These are phyloP conservation scores for Acorus gramineus DNA, from an alignment of 106 monocot genomes.

Conservation along the genomic window DNA sequence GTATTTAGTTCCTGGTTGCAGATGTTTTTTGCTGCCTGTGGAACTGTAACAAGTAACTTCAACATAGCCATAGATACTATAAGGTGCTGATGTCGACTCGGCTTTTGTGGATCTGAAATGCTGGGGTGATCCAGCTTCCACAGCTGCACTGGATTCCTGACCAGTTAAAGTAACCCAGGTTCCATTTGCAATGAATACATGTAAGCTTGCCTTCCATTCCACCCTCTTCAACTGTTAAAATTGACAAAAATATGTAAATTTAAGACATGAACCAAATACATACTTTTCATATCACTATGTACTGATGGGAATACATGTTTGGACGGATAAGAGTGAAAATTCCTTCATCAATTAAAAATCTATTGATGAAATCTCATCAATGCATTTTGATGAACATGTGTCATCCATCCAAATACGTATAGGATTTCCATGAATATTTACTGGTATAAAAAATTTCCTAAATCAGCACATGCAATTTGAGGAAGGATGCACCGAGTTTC, in stretches of 20 bases:
- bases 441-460: too few species aligned
- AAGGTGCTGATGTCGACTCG: conserved; percentile 50
- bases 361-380: too few species aligned
- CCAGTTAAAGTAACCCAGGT: conserved; percentile 95
- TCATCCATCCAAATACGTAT: too few species aligned
- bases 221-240: conserved; percentile 73
- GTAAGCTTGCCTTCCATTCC: conserved; percentile 87
- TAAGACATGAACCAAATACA: too few species aligned
- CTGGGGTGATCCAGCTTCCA: conserved; percentile 96
- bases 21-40: too few species aligned
- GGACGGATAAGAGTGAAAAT: not conserved
- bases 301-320: not conserved
- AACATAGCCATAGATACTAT: too few species aligned
- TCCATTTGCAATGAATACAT: conserved; percentile 64
- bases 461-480: too few species aligned
- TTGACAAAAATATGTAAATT: not conserved
- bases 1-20: too few species aligned
- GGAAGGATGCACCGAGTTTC: too few species aligned
- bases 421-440: too few species aligned
- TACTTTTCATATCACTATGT: not conserved
- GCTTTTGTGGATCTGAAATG: conserved; percentile 89
- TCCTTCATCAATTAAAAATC: not conserved
- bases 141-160: conserved; percentile 93
- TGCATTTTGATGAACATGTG: too few species aligned
- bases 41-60: too few species aligned